Base-by-base conservation (phyloP, 2,329 filamentous ascomycete genomes). In the Ceratocystis destructans region DNA sequence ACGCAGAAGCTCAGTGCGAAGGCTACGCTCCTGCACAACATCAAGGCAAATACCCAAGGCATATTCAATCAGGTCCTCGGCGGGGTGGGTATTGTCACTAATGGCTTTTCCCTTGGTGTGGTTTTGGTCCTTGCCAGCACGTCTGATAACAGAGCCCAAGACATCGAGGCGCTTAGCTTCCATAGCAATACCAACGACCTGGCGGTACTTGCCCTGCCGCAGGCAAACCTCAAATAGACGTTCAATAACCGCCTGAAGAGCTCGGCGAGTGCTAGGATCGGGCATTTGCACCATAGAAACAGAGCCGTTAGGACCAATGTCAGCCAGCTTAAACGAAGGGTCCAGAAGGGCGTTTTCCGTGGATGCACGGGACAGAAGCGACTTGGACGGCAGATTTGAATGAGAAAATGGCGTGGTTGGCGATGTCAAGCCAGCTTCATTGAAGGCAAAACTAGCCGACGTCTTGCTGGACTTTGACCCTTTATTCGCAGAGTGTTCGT, bases 11-110 rank as follows among this genome's bases (percentile, higher is more conserved):
- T 94, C 80, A 45, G 82, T 84, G 69, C 94, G 86, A 73, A 97
- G 83, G 61, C 87, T 86, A 64, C 93, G 85, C 77, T 99, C 94
- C 76, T 97, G 94, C 20, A 99, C 91, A 68, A 97, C 87, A 69
- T 95, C 92, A 90, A 99, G 96, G 80, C 93, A 96, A 70, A 99
- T 95, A 71, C 92, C 86, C 69, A 99, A 78, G 22, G 94, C 88
- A 73, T 99, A 99, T 71, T 99, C 94, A 87, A 99, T 94, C 67
- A 99, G 78, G 74, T 97, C 93, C 74, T 97, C 92, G 20, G 90
- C 87, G 33, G 87, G 84, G 2, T 83, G 81, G 62, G 79, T 76
- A 10, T 75, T 75, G 55, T 78, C 76, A 25, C 81, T 80, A 25
- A 78, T 78, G 20, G 76, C 77, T 70, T 85, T 83, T 46, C 78